phyloP scores from a whole-genome alignment of 345 rosid genomes.

The Syzygium aromaticum region DNA sequence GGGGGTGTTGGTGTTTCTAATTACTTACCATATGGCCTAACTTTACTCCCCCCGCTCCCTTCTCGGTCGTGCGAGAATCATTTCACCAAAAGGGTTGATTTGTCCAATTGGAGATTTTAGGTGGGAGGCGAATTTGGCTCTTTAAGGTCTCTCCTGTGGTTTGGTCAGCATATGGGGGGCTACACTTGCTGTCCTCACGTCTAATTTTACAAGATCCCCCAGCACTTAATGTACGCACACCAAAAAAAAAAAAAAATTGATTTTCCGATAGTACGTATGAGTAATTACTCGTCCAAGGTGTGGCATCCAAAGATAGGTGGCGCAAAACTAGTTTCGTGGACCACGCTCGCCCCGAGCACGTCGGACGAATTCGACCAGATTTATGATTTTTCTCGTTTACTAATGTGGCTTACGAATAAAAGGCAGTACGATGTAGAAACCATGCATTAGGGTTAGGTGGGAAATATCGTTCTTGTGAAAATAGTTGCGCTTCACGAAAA shows the following conservation, averaged over 20 bases:
- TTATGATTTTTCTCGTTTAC: not conserved
- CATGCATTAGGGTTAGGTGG: not conserved
- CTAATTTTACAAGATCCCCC: not conserved
- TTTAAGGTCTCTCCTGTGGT: not conserved
- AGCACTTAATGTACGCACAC: not conserved
- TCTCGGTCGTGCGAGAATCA: not conserved
- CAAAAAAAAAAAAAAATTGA: not conserved
- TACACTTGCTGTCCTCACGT: not conserved
- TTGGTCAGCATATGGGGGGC: not conserved
- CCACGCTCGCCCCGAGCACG: not conserved
- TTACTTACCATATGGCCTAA: not conserved
- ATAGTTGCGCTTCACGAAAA: not conserved
- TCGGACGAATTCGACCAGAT: not conserved
- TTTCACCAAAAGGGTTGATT: not conserved
- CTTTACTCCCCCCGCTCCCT: not conserved
- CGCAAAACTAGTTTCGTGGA: not conserved
- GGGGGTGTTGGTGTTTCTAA: not conserved
- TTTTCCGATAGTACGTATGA: not conserved
- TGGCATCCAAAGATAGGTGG: not conserved
- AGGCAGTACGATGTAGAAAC: not conserved
- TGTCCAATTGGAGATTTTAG: not conserved
- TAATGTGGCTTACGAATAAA: not conserved
- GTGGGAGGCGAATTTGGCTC: not conserved
- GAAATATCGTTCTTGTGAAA: not conserved
- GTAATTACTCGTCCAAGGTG: not conserved